Conservation (phyloP, 331 rosid genomes). For the Malus hybrid region DNA sequence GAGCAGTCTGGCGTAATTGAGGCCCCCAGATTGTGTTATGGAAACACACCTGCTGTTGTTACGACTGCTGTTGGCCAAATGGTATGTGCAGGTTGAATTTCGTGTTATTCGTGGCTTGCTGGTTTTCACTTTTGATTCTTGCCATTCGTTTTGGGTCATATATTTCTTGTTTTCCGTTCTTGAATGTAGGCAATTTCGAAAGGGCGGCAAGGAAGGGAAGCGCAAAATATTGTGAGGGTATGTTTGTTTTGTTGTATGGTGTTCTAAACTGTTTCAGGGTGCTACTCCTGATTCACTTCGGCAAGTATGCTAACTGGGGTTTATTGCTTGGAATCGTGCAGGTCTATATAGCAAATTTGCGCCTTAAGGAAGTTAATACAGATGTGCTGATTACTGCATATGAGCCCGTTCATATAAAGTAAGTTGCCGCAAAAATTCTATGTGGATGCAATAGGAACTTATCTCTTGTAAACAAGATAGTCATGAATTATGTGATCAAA, state of each 20-base stretch:
- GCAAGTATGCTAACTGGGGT: background rate
- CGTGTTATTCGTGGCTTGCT: background rate
- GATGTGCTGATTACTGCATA: conserved; percentile 76
- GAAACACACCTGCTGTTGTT: conserved; percentile 56
- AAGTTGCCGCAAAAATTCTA: conserved; percentile 16
- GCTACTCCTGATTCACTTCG: background rate
- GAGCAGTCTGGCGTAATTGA: conserved; percentile 75
- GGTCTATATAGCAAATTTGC: conserved; percentile 84
- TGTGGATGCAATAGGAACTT: background rate
- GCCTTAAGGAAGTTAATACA: conserved; percentile 75
- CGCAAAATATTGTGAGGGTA: conserved; percentile 86
- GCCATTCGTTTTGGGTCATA: background rate
- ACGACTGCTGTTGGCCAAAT: conserved; percentile 85
- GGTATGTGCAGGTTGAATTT: conserved; percentile 28
- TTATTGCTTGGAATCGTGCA: conserved; percentile 24
- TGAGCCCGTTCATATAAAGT: conserved; percentile 87
- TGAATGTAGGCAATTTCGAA: conserved; percentile 62
- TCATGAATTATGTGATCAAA: background rate
- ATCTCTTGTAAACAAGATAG: background rate
- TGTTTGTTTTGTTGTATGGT: background rate
- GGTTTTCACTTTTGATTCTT: background rate
- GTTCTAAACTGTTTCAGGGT: background rate
- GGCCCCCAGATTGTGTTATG: conserved; percentile 49
- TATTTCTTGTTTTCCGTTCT: background rate
- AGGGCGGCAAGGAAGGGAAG: conserved; percentile 95